Conservation (phyloP, 2,329 filamentous ascomycete genomes). For the Ambrosiella cleistominuta region DNA sequence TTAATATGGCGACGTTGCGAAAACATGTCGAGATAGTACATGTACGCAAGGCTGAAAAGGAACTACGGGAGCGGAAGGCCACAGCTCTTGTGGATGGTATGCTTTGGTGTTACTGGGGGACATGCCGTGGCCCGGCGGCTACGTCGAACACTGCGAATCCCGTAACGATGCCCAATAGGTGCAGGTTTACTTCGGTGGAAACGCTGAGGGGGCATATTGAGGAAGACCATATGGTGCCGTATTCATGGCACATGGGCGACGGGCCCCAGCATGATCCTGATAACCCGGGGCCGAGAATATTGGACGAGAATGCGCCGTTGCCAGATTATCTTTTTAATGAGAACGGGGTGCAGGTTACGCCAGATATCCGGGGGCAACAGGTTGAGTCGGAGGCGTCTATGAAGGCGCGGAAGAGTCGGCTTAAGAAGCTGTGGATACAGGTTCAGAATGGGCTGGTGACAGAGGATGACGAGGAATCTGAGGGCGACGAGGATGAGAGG, state of each 20-base stretch:
- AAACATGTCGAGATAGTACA: conserved; percentile 37
- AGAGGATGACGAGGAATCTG: conserved; percentile 12
- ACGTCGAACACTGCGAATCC: not conserved
- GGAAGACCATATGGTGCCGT: conserved; percentile 31
- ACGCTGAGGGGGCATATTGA: conserved; percentile 35
- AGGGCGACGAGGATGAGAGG: conserved; percentile 19
- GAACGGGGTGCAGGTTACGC: conserved; percentile 39
- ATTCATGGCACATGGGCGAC: conserved; percentile 42
- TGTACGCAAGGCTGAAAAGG: conserved; percentile 14
- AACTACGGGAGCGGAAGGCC: not conserved
- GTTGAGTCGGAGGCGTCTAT: conserved; percentile 31
- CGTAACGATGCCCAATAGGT: not conserved
- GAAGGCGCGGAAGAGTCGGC: conserved; percentile 26
- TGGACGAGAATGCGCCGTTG: conserved; percentile 17
- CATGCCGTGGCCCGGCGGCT: conserved; percentile 15
- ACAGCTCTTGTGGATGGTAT: not conserved
- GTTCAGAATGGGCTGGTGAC: conserved; percentile 28
- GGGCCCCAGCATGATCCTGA: conserved; percentile 23
- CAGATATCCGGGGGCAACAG: conserved; percentile 33
- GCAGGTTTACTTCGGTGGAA: conserved; percentile 13
- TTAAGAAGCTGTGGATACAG: conserved; percentile 27
- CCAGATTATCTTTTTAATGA: conserved; percentile 35
- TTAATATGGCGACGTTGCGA: conserved; percentile 42
- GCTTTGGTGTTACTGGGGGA: conserved; percentile 19
- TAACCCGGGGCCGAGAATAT: conserved; percentile 11